phyloP scores from a whole-genome alignment of 2,329 filamentous ascomycete genomes.

The Fusarium sp. region DNA sequence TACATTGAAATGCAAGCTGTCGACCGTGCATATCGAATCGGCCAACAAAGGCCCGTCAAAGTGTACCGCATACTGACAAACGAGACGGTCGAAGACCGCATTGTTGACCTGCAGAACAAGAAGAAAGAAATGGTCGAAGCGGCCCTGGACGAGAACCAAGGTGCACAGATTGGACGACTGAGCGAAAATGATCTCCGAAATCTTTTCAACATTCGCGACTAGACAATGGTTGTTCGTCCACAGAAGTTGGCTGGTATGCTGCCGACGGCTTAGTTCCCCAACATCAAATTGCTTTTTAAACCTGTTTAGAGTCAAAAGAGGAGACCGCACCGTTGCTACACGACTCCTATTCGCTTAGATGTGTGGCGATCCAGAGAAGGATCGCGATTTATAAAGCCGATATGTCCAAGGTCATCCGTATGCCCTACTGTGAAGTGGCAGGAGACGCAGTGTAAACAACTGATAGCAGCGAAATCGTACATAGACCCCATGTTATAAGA shows the following conservation, averaged over 20 bases:
- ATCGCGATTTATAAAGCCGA: neutral
- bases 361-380: neutral
- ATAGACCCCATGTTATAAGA: neutral
- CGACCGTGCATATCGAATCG: conserved; percentile 89
- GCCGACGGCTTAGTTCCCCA: neutral
- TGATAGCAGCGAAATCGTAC: neutral
- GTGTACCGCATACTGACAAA: conserved; percentile 83
- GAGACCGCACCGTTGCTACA: neutral
- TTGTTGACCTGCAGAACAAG: conserved; percentile 79
- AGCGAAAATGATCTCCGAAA: conserved; percentile 74
- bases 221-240: neutral
- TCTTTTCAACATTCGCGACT: conserved; percentile 62
- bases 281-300: conserved; percentile 3
- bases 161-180: conserved; percentile 73
- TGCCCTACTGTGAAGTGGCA: neutral
- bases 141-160: conserved; percentile 81
- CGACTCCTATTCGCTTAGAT: neutral
- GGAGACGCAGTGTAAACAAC: neutral
- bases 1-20: conserved; percentile 93
- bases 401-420: neutral
- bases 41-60: conserved; percentile 77
- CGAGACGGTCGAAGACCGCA: conserved; percentile 88
- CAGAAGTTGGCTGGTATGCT: neutral
- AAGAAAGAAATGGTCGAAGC: conserved; percentile 82
- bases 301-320: conserved; percentile 6